Evolutionary conservation across 2,329 filamentous ascomycete species (phyloP), one percentile per base, ranked within the genome.

Genomic region (Ceratocystis huliohia): DNA sequence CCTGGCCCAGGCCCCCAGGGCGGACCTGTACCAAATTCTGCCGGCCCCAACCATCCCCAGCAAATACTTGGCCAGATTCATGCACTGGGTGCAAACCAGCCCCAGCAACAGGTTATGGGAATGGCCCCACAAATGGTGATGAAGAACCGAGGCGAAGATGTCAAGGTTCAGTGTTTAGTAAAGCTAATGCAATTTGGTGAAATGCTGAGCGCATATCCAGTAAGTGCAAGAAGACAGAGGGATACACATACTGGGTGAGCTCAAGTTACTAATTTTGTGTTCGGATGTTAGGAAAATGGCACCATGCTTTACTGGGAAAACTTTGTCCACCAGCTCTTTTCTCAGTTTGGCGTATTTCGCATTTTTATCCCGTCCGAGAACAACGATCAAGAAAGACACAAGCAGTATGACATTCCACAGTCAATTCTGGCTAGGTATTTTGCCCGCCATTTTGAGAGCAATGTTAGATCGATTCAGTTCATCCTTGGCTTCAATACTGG

Each of bases 391-490:
- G 81, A 84, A 59, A 80, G 78, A 20, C 82, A 87, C 66, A 96
- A 95, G 77, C 85, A 88, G 72, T 96, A 92, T 72, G 92, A 96
- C 74, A 91, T 97, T 62, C 84, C 87, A 2, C 89, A 84, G 67
- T 84, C 91, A 2, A 89, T 89, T 0, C 80, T 99, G 59, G 85
- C 93, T 44, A 86, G 93, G 72, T 97, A 94, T 75, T 96, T 96
- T 74, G 85, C 88, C 71, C 92, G 90, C 0, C 88, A 96, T 72
- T 96, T 94, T 73, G 87, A 88, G 67, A 93, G 90, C 68, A 92
- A 91, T 5, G 86, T 96, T 66, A 88, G 84, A 71, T 89, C 86
- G 65, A 89, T 97, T 71, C 91, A 96, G 74, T 82, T 97, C 73
- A 84, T 91, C 25, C 82, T 96, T 71, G 91, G 96, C 71, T 56